Conservation (phyloP, 805 yeast species). For the Starmerella apis region DNA sequence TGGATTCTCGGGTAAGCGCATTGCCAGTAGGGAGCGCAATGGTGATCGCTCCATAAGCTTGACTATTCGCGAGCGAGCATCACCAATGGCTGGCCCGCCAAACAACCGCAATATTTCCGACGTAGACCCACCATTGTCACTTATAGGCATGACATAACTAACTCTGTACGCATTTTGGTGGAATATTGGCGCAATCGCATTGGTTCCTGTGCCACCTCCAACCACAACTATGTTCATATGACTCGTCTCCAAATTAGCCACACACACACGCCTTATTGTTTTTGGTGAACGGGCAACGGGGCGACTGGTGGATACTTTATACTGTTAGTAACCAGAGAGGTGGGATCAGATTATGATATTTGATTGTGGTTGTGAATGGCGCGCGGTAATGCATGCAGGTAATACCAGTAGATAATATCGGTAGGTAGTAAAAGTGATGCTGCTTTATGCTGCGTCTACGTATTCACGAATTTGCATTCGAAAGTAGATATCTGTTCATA, state of each 20-base stretch:
- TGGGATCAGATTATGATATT: too few relatives aligned
- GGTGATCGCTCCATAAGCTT: slow-evolving; percentile 51
- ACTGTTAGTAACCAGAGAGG: too few relatives aligned
- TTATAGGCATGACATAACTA: slow-evolving; percentile 66
- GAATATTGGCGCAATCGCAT: slow-evolving; percentile 56
- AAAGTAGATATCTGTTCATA: too few relatives aligned
- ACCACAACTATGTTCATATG: slow-evolving; percentile 24
- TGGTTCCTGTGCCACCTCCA: slow-evolving; percentile 53
- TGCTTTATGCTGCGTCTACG: too few relatives aligned
- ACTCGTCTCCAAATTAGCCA: background rate
- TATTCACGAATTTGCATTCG: too few relatives aligned
- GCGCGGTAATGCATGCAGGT: too few relatives aligned
- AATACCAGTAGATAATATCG: too few relatives aligned
- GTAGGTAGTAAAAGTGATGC: too few relatives aligned
- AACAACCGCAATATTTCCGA: slow-evolving; percentile 74
- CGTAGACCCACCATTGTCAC: slow-evolving; percentile 93
- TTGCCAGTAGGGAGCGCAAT: slow-evolving; percentile 35
- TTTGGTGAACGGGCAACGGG: too few relatives aligned
- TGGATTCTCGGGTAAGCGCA: slow-evolving; percentile 43
- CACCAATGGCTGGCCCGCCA: slow-evolving; percentile 96
- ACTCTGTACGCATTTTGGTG: slow-evolving; percentile 37
- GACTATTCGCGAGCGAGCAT: slow-evolving; percentile 70
- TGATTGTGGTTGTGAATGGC: too few relatives aligned
- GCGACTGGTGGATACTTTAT: background rate
- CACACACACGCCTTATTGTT: background rate